Conservation (phyloP, 2,329 filamentous ascomycete species). For the Cercospora sojina region DNA sequence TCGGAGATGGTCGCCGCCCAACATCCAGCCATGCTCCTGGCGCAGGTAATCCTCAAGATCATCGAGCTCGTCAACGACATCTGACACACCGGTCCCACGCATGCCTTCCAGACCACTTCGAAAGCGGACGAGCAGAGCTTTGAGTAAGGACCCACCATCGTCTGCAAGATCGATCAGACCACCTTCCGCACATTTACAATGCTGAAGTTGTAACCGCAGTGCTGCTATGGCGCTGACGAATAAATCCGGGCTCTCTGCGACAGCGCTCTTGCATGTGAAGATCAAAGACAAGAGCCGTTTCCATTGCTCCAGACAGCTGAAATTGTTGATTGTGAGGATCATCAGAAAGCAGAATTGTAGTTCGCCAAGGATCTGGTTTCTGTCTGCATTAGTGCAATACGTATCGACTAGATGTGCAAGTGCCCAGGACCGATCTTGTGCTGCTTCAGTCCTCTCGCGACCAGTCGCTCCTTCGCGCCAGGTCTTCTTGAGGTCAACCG, state of each 20-base stretch:
- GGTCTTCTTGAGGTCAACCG: conserved; percentile 60
- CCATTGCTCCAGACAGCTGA: conserved; percentile 66
- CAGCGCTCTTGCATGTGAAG: conserved; percentile 56
- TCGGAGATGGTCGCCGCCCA: conserved; percentile 55
- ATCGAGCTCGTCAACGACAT: conserved; percentile 55
- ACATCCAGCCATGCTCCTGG: conserved; percentile 58
- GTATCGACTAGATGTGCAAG: conserved; percentile 53
- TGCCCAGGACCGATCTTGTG: conserved; percentile 63
- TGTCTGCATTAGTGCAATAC: conserved; percentile 38
- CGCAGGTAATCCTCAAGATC: conserved; percentile 56
- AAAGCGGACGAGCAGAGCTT: conserved; percentile 54
- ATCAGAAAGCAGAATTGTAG: conserved; percentile 63
- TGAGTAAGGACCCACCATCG: conserved; percentile 52
- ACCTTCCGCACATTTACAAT: conserved; percentile 59
- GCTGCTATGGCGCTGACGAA: conserved; percentile 54
- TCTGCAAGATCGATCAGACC: conserved; percentile 61
- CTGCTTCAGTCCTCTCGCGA: conserved; percentile 61
- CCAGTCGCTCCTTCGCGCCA: conserved; percentile 63
- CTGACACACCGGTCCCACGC: conserved; percentile 38
- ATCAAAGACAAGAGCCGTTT: conserved; percentile 58
- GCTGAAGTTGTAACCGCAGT: conserved; percentile 54
- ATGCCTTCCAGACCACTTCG: conserved; percentile 52
- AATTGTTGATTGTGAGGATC: conserved; percentile 64
- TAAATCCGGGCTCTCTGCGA: conserved; percentile 49
- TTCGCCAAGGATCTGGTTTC: conserved; percentile 52